phyloP scores from a whole-genome alignment of 1,139 yeast genomes.

The Yamadazyma triangularis region DNA sequence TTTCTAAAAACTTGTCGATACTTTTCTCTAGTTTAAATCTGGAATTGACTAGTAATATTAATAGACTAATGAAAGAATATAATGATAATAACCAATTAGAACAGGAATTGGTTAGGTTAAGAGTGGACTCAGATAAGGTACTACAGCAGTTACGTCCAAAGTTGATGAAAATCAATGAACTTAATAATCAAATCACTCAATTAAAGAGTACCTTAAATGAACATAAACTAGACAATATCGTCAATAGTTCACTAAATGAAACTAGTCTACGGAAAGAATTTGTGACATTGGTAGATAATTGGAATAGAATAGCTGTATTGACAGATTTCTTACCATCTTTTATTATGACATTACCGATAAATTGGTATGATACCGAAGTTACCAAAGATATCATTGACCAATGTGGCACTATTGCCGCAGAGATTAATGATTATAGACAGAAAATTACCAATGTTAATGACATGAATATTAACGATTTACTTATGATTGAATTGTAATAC shows the following conservation, averaged over 20 bases:
- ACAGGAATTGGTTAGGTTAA: conserved; percentile 4
- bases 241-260: conserved; percentile 4
- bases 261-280: conserved; percentile 5
- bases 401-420: conserved; percentile 21
- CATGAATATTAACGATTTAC: conserved; percentile 8
- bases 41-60: conserved; percentile 11
- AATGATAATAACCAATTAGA: conserved; percentile 8
- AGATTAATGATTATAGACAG: conserved; percentile 18
- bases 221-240: conserved; percentile 6
- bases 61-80: conserved; percentile 14
- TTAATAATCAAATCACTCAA: conserved; percentile 13
- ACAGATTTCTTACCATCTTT: conserved; percentile 29
- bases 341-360: conserved; percentile 28
- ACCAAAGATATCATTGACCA: conserved; percentile 22
- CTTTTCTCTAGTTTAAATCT: conserved; percentile 12
- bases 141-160: conserved; percentile 12
- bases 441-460: conserved; percentile 12
- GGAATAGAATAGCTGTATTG: conserved; percentile 22
- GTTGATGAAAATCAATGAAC: conserved; percentile 11
- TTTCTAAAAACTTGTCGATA: conserved; percentile 19
- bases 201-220: conserved; percentile 8
- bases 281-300: conserved; percentile 16
- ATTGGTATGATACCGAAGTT: conserved; percentile 32
- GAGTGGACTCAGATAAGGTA: conserved; percentile 2
- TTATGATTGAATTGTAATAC: conserved; percentile 6